phyloP scores from a whole-genome alignment of 2,329 filamentous ascomycete genomes.

The Fragosphaeria purpurea region DNA sequence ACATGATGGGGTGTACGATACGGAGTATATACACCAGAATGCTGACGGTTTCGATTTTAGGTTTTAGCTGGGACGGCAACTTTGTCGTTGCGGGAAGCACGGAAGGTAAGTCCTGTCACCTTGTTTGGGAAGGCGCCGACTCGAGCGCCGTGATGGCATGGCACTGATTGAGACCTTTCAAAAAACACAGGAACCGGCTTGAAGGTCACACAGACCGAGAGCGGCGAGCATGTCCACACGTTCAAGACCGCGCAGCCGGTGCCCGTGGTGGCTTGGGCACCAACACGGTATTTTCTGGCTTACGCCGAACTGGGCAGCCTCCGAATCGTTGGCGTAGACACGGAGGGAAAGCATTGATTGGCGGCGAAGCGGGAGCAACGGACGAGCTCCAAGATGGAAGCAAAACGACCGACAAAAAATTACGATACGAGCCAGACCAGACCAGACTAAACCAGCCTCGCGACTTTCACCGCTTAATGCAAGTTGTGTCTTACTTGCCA shows the following conservation, averaged over 20 bases:
- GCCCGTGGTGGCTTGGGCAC: conserved; percentile 65
- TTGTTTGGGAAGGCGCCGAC: too few species aligned
- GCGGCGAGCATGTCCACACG: conserved; percentile 61
- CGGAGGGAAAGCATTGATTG: conserved; percentile 29
- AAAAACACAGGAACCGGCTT: conserved; percentile 42
- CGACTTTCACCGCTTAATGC: too few species aligned
- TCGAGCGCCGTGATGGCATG: neutral
- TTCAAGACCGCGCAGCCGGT: conserved; percentile 58
- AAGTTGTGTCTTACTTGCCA: neutral
- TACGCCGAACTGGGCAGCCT: conserved; percentile 61
- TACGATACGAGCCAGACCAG: too few species aligned
- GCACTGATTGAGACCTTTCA: neutral
- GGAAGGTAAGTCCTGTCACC: conserved; percentile 39
- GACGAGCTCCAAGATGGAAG: neutral
- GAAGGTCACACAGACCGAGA: conserved; percentile 62
- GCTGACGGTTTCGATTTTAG: conserved; percentile 22
- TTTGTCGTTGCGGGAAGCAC: conserved; percentile 67
- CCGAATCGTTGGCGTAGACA: conserved; percentile 55
- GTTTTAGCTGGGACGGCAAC: conserved; percentile 69
- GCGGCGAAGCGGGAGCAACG: neutral
- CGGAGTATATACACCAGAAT: conserved; percentile 17
- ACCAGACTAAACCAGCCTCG: too few species aligned
- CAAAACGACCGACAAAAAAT: neutral
- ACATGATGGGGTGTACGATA: too few species aligned
- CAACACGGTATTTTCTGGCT: conserved; percentile 61